phyloP scores from a whole-genome alignment of 352 stramenopile genomes.

The Phytophthora tentaculata region DNA sequence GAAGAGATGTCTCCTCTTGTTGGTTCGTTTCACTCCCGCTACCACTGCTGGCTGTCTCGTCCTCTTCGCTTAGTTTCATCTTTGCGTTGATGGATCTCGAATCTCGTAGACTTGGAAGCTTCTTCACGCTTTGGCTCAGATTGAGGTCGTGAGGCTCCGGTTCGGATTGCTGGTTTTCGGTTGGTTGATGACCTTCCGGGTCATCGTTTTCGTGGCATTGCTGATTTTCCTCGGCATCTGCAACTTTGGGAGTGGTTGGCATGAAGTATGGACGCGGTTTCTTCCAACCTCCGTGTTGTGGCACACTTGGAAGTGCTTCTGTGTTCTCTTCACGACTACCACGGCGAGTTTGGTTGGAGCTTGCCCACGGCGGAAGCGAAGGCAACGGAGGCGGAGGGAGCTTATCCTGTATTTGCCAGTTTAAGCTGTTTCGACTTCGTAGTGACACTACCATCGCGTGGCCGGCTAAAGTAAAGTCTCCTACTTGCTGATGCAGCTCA shows the following conservation, averaged over 20 bases:
- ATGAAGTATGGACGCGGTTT: slow-evolving; percentile 65
- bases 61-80: slow-evolving; percentile 10
- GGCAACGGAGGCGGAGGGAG: slow-evolving; percentile 45
- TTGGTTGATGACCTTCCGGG: not conserved
- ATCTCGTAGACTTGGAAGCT: not conserved
- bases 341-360: not conserved
- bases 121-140: slow-evolving; percentile 10
- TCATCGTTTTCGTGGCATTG: slow-evolving; percentile 27
- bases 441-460: slow-evolving; percentile 7
- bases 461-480: slow-evolving; percentile 17
- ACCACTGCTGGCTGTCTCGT: slow-evolving; percentile 18
- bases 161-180: slow-evolving; percentile 39
- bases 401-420: slow-evolving; percentile 39
- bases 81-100: not conserved
- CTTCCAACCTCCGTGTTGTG: slow-evolving; percentile 34
- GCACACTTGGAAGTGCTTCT: slow-evolving; percentile 6
- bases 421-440: slow-evolving; percentile 7
- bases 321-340: slow-evolving; percentile 31
- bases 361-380: slow-evolving; percentile 58
- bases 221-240: slow-evolving; percentile 12
- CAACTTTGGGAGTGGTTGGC: slow-evolving; percentile 21
- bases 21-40: slow-evolving; percentile 34
- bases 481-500: slow-evolving; percentile 52
- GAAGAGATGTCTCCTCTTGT: slow-evolving; percentile 20
- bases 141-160: slow-evolving; percentile 16